Base-by-base conservation (phyloP, 495 filamentous ascomycete genomes). In the Xanthoparmelia taractica region DNA sequence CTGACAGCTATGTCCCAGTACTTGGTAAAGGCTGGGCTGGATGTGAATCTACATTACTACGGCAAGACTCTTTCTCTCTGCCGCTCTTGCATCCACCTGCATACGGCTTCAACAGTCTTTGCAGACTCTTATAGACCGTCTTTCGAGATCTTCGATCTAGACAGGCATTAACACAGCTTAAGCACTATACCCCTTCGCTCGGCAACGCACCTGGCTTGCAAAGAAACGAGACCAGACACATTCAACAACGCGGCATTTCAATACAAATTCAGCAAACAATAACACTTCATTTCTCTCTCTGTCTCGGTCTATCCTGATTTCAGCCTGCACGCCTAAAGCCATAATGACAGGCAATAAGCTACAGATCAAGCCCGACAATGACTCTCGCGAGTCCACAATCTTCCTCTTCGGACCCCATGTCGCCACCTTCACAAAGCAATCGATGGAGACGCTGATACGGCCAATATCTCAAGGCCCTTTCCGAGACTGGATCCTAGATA, bases 401-500 rank as follows among this genome's bases (percentile, higher is more conserved):
- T 59, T 66, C 33, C 23, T 65, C 27, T 65, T 66, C 55, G 65
- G 65, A 41, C 48, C 34, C 29, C 52, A 66, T 31, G 62, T 59
- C 36, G 48, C 12, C 31, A 38, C 50, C 31, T 59, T 47, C 33
- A 65, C 41, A 36, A 65, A 60, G 43, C 33, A 65, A n/a, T 66
- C 54, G 23, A 40, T 65, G 50, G 38, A 66, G 58, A 48, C 23
- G 47, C 62, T 59, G 25, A 54, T 60, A 50, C 55, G 54, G 52
- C 54, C 36, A 48, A 58, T 66, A 34, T 20, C 38, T 29, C 48
- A 65, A 59, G 52, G 52, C 50, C 61, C 62, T 59, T 41, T 47
- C 38, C n/a, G 34, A 65, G 65, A 63, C 52, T 66, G 65, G 63
- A 65, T 65, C 33, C 63, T 66, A 29, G 62, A 66, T 27, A 60